Evolutionary conservation across 2,329 filamentous ascomycete species (phyloP).

Genomic region (Chalara sp.): DNA sequence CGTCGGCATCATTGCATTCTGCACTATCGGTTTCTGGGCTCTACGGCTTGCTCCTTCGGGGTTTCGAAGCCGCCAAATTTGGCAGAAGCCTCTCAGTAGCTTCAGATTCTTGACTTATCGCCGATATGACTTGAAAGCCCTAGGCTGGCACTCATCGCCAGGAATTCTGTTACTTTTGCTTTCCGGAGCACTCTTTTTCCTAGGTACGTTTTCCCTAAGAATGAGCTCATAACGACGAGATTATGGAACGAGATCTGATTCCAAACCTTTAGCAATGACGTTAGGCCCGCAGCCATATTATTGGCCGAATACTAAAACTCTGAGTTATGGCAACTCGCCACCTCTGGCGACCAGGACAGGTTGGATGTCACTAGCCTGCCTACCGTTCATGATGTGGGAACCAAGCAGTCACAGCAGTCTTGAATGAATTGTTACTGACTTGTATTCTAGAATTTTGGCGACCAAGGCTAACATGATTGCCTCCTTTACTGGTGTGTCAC

Average conservation of each 20-base stretch:
- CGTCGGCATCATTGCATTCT: conserved; percentile 8
- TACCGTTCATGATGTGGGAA: conserved; percentile 48
- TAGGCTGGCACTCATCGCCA: too few species aligned
- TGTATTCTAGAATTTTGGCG: conserved; percentile 38
- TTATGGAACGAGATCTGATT: neutral
- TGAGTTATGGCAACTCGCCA: conserved; percentile 57
- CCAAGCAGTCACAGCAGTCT: neutral
- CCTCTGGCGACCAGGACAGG: conserved; percentile 78
- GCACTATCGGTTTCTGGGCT: neutral
- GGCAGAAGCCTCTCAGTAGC: neutral
- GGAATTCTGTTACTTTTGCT: too few species aligned
- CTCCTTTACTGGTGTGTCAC: conserved; percentile 77
- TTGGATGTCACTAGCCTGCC: conserved; percentile 83
- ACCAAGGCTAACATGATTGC: conserved; percentile 80
- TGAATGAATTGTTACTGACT: neutral
- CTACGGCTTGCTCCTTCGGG: too few species aligned
- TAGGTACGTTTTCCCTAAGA: too few species aligned
- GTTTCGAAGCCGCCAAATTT: neutral
- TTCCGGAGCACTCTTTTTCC: too few species aligned
- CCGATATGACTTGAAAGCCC: too few species aligned
- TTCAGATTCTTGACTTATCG: too few species aligned
- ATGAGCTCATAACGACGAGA: too few species aligned
- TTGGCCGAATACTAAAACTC: conserved; percentile 11
- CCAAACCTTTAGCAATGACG: conserved; percentile 4
- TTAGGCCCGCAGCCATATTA: conserved; percentile 14